Evolutionary conservation across 768 basidiomycete genomes (phyloP), one percentile per base, ranked within the genome.

Genomic region (Mycena belliarum): DNA sequence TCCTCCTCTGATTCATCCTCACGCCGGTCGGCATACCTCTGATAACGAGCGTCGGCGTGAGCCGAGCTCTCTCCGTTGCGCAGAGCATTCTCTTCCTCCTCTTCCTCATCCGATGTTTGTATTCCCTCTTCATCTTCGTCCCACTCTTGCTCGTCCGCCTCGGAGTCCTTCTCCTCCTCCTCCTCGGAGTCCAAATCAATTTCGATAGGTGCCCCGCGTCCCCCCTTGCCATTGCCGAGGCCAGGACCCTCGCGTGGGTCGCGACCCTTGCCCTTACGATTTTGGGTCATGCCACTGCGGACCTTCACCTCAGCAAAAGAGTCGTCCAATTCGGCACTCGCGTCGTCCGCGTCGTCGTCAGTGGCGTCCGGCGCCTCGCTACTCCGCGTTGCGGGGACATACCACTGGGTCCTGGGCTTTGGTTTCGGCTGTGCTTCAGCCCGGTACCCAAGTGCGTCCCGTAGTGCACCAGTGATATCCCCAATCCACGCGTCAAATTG

Each of bases 401-500:
- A 43, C 55, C 60, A 63, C 42, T 63, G 43, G 15, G 40, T 43
- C 65, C 23, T 58, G 50, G 51, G 51, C 45, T 57, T 64, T 54
- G 38, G 59, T 42, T 49, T 59, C 49, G 49, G 54, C 25, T 58
- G 63, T 23, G 60, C 52, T 35, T 70, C 71, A 21, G 72, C 70
- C n/a, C 75, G 80, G 45, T 80, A 78, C 0, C 83, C 82, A 10
- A 90, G 74, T 23, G 87, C 88, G 47, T 72, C 76, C 55, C 79
- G 79, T 26, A 90, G 72, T 49, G 82, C 74, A 58, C 76, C 69
- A 0, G 84, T 88, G 42, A 90, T 79, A 65, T 78, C 84, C 63
- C 76, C 79, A 63, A 90, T 85, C 84, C 84, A 90, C 66, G 78
- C 75, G 76, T 89, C 87, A 64, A 89, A 90, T 61, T 89, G 82